Evolutionary conservation across 75 land plant species (phyloP).

Genomic region (Picea glauca): DNA sequence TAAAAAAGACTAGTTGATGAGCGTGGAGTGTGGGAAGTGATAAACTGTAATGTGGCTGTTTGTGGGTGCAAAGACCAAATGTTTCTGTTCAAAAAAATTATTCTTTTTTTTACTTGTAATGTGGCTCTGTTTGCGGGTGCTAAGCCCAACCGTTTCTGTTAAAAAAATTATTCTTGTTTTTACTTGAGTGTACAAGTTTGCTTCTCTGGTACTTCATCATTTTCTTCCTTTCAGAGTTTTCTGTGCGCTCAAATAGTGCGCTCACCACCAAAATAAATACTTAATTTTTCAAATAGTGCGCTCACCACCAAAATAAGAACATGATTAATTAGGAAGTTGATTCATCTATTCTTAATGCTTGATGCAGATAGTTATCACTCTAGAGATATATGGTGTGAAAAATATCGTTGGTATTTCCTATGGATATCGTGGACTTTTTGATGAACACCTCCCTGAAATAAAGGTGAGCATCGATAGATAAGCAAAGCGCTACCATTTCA

Average conservation of each 20-base stretch:
- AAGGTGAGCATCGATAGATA: slow-evolving; percentile 29
- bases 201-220: neutral
- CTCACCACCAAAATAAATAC: neutral
- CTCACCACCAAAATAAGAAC: neutral
- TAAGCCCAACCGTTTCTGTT: no score
- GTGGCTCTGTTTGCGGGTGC: no score
- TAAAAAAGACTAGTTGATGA: no score
- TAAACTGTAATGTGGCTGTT: no score
- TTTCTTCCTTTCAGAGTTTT: neutral
- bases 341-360: neutral
- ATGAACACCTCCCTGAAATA: slow-evolving; percentile 46
- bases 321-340: no score
- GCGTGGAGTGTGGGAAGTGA: no score
- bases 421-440: slow-evolving; percentile 86
- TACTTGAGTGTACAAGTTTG: no score
- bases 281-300: neutral
- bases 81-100: no score
- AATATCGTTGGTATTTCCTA: slow-evolving; percentile 78
- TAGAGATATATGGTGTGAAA: slow-evolving; percentile 89
- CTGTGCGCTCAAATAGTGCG: neutral
- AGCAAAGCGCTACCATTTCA: neutral
- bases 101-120: no score
- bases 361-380: slow-evolving; percentile 84
- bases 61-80: no score
- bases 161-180: no score